Percentiles rank a stretch among this genome's conserved stretches.
phyloP scores from a whole-genome alignment of 805 yeast species.

The Sungouiella thailandica region DNA sequence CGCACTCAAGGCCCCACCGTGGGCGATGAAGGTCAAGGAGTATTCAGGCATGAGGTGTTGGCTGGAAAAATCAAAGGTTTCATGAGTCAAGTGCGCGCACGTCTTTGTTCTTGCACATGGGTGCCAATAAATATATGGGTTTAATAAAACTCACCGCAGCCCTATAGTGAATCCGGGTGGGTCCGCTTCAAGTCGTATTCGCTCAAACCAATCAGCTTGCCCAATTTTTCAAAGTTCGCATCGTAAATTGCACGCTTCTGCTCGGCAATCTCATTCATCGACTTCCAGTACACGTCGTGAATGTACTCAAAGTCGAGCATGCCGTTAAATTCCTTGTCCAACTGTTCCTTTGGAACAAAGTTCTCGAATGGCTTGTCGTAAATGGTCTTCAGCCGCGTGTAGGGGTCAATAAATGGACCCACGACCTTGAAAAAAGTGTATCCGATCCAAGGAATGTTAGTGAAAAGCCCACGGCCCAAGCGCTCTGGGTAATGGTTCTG shows the following conservation, averaged over 20 bases:
- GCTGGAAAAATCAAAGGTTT: too few relatives aligned
- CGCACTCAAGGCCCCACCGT: constrained; percentile 7
- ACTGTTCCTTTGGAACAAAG: constrained; percentile 48
- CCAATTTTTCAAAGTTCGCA: constrained; percentile 39
- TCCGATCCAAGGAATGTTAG: constrained; percentile 18
- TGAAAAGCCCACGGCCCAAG: constrained; percentile 17
- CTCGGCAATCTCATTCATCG: constrained; percentile 40
- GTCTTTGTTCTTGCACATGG: too few relatives aligned
- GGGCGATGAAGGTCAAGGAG: constrained; percentile 15
- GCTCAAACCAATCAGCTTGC: constrained; percentile 48
- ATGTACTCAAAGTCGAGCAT: constrained; percentile 47
- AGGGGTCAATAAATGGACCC: constrained; percentile 47
- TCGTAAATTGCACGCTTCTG: constrained; percentile 28
- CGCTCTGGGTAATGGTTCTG: constrained; percentile 19
- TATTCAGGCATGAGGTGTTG: constrained; percentile 1
- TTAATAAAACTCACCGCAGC: too few relatives aligned
- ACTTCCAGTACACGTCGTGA: constrained; percentile 53
- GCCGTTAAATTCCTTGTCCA: constrained; percentile 47
- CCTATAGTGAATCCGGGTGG: neutral
- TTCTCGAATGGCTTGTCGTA: constrained; percentile 55
- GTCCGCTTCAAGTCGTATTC: constrained; percentile 44
- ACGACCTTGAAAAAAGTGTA: constrained; percentile 17
- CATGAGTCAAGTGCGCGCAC: too few relatives aligned
- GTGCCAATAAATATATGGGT: too few relatives aligned
- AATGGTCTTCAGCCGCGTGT: constrained; percentile 51